Percentiles rank a stretch among this genome's conserved stretches.
These are phyloP conservation scores for Pichia sp. DNA, from an alignment of 1,139 yeast species.

Conservation along the genomic window DNA sequence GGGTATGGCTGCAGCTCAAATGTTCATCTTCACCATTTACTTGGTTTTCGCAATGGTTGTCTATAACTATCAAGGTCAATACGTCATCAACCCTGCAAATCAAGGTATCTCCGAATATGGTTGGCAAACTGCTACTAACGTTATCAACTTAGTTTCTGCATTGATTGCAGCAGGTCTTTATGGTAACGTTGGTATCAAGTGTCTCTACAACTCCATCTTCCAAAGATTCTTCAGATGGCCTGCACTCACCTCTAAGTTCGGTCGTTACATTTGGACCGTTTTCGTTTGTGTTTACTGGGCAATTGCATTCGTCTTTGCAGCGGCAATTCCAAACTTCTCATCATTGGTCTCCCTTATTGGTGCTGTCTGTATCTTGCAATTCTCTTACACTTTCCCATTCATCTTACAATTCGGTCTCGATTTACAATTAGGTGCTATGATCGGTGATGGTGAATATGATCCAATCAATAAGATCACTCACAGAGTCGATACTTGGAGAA, in stretches of 20 bases:
- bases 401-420: constrained; percentile 31
- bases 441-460: constrained; percentile 28
- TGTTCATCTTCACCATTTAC: constrained; percentile 33
- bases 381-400: constrained; percentile 41
- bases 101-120: constrained; percentile 33
- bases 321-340: constrained; percentile 48
- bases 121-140: constrained; percentile 37
- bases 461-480: constrained; percentile 26
- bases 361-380: constrained; percentile 41
- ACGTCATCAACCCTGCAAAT: constrained; percentile 34
- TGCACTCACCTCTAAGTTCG: constrained; percentile 26
- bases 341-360: constrained; percentile 43
- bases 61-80: constrained; percentile 39
- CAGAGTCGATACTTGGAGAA: constrained; percentile 30
- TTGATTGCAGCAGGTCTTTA: constrained; percentile 38
- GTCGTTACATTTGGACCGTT: constrained; percentile 31
- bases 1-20: constrained; percentile 38
- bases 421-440: constrained; percentile 30
- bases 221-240: constrained; percentile 31
- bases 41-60: constrained; percentile 35
- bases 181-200: constrained; percentile 39
- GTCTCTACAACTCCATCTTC: constrained; percentile 32
- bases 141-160: constrained; percentile 32
- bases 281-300: constrained; percentile 36
- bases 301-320: constrained; percentile 38